Conservation (phyloP, 176 grass and related monocot genomes). For the Sorghum bicolor region DNA sequence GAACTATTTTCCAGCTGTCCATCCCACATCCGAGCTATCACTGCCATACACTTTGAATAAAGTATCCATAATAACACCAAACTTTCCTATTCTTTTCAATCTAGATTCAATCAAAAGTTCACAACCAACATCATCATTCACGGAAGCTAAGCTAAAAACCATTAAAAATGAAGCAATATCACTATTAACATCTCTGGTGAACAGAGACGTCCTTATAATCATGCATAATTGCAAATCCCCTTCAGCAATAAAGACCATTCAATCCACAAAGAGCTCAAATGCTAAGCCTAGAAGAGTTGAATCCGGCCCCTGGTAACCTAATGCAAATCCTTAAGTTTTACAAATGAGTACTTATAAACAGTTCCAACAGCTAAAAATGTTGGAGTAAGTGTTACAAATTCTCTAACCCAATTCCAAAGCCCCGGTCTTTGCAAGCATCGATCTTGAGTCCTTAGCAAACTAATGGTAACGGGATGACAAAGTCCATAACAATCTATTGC, state of each 20-base stretch:
- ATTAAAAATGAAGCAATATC: not conserved
- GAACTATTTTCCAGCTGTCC: not conserved
- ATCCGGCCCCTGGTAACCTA: not conserved
- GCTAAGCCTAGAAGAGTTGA: not conserved
- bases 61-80: not conserved
- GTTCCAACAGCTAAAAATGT: not conserved
- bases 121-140: not conserved
- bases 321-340: not conserved
- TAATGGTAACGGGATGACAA: not conserved
- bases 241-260: not conserved
- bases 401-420: not conserved
- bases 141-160: not conserved
- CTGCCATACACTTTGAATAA: not conserved
- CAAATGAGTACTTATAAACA: not conserved
- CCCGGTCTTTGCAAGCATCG: not conserved
- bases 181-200: not conserved
- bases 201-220: not conserved
- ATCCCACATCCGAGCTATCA: not conserved
- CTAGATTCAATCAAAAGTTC: not conserved
- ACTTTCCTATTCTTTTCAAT: not conserved
- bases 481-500: not conserved
- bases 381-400: not conserved
- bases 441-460: not conserved
- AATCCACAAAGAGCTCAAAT: not conserved
- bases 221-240: not conserved